Conservation (phyloP, 2,329 filamentous ascomycete genomes). For the Clonostachys solani region DNA sequence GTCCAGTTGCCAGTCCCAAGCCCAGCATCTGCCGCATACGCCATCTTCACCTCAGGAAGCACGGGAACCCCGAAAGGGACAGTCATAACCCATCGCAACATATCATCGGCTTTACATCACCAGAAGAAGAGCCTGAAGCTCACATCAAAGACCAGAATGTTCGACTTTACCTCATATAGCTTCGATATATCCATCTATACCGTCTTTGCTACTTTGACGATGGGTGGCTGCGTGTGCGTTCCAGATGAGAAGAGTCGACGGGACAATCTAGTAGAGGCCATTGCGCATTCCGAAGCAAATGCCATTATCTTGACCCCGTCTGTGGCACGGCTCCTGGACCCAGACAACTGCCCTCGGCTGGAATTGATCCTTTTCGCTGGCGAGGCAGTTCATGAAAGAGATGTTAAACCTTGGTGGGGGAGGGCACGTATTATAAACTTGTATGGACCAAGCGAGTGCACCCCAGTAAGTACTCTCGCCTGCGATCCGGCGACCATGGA, state of each 20-base stretch:
- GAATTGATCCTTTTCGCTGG: constrained; percentile 12
- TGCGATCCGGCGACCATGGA: background rate
- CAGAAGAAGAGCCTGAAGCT: background rate
- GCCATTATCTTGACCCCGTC: constrained; percentile 9
- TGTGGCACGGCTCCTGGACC: constrained; percentile 10
- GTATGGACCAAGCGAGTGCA: constrained; percentile 1
- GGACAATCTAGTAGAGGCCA: constrained; percentile 6
- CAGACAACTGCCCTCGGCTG: constrained; percentile 7
- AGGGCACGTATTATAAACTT: background rate
- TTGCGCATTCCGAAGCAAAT: too few relatives aligned
- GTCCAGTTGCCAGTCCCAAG: background rate
- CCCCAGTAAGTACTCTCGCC: background rate
- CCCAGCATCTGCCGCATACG: constrained; percentile 3
- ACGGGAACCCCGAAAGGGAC: constrained; percentile 15
- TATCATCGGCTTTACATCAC: constrained; percentile 6
- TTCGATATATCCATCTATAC: constrained; percentile 6
- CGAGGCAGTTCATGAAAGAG: constrained; percentile 9
- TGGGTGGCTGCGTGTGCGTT: constrained; percentile 7
- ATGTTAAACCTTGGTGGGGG: constrained; percentile 1
- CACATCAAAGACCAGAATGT: background rate
- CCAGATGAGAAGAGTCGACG: constrained; percentile 7
- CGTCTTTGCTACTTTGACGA: constrained; percentile 2
- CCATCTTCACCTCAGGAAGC: constrained; percentile 6
- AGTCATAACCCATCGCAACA: constrained; percentile 7
- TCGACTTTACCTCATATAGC: constrained; percentile 5